Conservation (phyloP, 106 monocot species). For the Dioscorea dumetorum region DNA sequence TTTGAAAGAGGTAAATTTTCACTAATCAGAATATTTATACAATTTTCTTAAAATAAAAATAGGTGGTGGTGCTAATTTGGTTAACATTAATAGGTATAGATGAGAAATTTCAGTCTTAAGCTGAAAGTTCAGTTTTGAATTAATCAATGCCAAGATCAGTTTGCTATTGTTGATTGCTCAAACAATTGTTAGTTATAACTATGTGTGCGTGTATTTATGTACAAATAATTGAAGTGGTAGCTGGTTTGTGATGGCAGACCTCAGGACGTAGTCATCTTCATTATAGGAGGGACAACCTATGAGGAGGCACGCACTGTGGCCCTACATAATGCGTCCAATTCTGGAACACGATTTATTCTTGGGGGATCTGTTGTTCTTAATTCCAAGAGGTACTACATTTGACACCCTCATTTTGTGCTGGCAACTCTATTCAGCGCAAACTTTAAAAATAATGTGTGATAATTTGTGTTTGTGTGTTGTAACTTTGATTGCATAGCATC, state of each 20-base stretch:
- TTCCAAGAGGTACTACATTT: slow-evolving; percentile 53
- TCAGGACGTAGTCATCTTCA: slow-evolving; percentile 89
- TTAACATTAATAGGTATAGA: no score
- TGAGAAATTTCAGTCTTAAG: no score
- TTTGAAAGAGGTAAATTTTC: no score
- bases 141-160: no score
- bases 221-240: no score
- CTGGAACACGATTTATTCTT: slow-evolving; percentile 89
- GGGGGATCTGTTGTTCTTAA: slow-evolving; percentile 89
- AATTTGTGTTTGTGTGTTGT: not conserved
- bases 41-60: no score
- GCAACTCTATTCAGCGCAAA: not conserved
- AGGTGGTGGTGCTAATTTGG: no score
- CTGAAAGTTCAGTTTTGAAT: no score
- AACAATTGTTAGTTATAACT: no score
- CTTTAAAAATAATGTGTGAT: not conserved
- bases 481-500: not conserved
- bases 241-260: slow-evolving; percentile 33
- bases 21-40: no score
- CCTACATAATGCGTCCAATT: slow-evolving; percentile 70
- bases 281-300: slow-evolving; percentile 93
- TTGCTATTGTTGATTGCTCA: no score
- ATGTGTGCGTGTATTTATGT: no score
- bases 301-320: slow-evolving; percentile 88
- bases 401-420: not conserved